Base-by-base conservation (phyloP, 202 grass and related monocot species). In the Elaeis oleifera region DNA sequence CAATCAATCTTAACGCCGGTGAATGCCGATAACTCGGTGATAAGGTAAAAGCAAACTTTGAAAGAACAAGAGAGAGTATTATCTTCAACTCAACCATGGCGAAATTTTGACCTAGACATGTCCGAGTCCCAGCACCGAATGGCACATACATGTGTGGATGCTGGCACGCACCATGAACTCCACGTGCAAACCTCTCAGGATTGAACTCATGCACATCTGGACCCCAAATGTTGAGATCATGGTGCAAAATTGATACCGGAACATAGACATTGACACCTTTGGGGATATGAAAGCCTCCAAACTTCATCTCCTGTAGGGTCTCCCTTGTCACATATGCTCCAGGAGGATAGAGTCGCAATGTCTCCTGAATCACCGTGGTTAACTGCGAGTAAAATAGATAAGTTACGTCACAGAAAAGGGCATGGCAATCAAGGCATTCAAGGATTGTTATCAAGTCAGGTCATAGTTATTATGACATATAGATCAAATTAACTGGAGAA, bases 201-300 rank as follows among this genome's bases (percentile, higher is more conserved):
- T 97, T 97, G 80, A 97, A 97, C 29, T 97, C 80, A 55, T 84
- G 74, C 58, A 59, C 92, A 61, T 97, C 92, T 4, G 73, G n/a
- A 0, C 92, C 92, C 92, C 92, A 97, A 32, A 89, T 75, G n/a
- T 79, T 70, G 11, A 82, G 72, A 58, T 97, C 92, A 26, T 92
- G 87, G 76, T 97, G 92, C 74, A 97, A 77, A 14, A 85, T 89
- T 16, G 92, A 83, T 59, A 86, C 79, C 15, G 79, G 92, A 14
- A 90, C 77, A 61, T 80, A 92, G 48, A 97, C 79, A 70, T 92
- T 97, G 44, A 97, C 88, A n/a, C 92, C 92, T 86, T 89, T 92
- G 22, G 92, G 92, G 53, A 97, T 74, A 20, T 60, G 72, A 26
- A 97, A 54, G 5, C 84, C 83, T 32, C 92, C 88, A 17, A 97